Evolutionary conservation across 495 filamentous ascomycete species (phyloP).

Genomic region (Neurospora sp.): DNA sequence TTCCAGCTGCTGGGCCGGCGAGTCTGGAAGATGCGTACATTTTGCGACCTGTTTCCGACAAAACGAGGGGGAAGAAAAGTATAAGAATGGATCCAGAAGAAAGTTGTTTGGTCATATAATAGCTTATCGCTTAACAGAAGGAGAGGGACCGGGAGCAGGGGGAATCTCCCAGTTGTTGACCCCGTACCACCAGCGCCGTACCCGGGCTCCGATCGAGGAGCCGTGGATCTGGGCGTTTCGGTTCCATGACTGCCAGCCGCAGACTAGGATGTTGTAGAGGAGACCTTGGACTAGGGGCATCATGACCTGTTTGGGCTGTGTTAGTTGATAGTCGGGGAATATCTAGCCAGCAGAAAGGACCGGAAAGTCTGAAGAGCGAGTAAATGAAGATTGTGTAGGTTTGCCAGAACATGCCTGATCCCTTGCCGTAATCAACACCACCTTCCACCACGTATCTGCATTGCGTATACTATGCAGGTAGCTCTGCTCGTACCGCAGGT

Average conservation of each 20-base stretch:
- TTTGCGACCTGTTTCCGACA: background rate
- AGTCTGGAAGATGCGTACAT: background rate
- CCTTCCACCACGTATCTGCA: constrained; percentile 63
- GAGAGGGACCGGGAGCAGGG: background rate
- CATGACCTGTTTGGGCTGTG: constrained; percentile 46
- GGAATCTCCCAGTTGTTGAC: constrained; percentile 78
- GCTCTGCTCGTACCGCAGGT: constrained; percentile 94
- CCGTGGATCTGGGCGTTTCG: constrained; percentile 58
- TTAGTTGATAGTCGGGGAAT: background rate
- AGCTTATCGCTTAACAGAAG: background rate
- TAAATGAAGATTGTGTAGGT: background rate
- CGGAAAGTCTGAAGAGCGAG: too few relatives aligned
- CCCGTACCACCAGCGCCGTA: constrained; percentile 82
- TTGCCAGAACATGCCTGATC: constrained; percentile 57
- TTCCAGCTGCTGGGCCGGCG: background rate
- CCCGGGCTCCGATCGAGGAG: constrained; percentile 53
- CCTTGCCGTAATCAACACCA: constrained; percentile 72
- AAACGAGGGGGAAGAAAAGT: background rate
- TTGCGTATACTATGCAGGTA: constrained; percentile 76
- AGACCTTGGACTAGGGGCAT: constrained; percentile 75
- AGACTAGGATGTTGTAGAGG: constrained; percentile 67
- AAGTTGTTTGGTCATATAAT: background rate
- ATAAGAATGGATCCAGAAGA: background rate
- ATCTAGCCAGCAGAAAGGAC: too few relatives aligned
- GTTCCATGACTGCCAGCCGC: constrained; percentile 81